phyloP scores from a whole-genome alignment of 768 basidiomycete genomes.

The Tricholoma terreum region DNA sequence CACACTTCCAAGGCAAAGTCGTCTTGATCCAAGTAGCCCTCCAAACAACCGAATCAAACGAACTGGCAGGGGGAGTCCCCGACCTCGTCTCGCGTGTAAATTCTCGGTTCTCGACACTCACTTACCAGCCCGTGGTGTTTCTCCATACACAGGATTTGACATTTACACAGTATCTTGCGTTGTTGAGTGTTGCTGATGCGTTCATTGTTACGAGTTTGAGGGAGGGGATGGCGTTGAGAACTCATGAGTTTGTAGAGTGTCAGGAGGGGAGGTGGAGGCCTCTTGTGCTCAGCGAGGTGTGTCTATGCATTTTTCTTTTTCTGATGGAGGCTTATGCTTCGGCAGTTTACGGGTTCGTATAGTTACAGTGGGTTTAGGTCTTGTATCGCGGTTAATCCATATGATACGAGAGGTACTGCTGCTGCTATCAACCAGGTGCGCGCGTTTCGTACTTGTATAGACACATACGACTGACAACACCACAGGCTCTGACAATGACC shows the following conservation, averaged over 20 bases:
- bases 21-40: constrained; percentile 87
- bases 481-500: constrained; percentile 69
- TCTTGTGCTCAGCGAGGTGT: constrained; percentile 75
- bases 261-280: constrained; percentile 69
- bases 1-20: constrained; percentile 78
- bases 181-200: constrained; percentile 79
- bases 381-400: constrained; percentile 85
- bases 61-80: constrained; percentile 67
- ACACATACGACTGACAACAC: constrained; percentile 10
- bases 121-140: constrained; percentile 86
- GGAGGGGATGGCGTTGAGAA: constrained; percentile 85
- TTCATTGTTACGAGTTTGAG: constrained; percentile 82
- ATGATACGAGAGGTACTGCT: constrained; percentile 82
- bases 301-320: constrained; percentile 13
- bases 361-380: constrained; percentile 84
- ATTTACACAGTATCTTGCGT: constrained; percentile 81
- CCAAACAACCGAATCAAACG: constrained; percentile 76
- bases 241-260: constrained; percentile 84
- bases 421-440: constrained; percentile 61
- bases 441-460: neutral
- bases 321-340: neutral
- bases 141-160: constrained; percentile 82
- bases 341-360: constrained; percentile 84
- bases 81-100: constrained; percentile 81
- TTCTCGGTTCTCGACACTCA: constrained; percentile 77